Base-by-base conservation (phyloP, 2,329 filamentous ascomycete species). In the Verticillium alfalfae region DNA sequence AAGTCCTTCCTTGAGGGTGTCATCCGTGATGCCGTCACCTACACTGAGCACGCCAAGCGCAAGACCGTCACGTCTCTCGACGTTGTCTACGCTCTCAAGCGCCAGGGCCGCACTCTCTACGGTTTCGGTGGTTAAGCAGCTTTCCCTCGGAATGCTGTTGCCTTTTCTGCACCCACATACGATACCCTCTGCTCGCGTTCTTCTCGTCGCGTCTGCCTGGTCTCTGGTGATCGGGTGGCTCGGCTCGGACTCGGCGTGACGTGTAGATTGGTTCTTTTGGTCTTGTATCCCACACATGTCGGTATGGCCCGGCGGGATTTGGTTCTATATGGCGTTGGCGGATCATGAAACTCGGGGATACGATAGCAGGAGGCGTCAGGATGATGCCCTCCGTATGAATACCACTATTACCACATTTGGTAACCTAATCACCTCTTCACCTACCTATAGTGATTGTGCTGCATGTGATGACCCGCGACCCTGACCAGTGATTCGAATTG, bases 21-120 rank as follows among this genome's bases (percentile, higher is more conserved):
- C 77, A 91, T 91, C 73, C 88, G 88, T 76, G 88, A 91, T 68
- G 88, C 88, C 67, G 88, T 91, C 79, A 91, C 88, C 73, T 91
- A 91, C 82, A 91, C 88, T 61, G 88, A 91, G 81, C 88, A 91
- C 81, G 88, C 88, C 79, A 91, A 91, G 86, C 86, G 88, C 79
- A 91, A 91, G 87, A 91, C 88, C 16, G 88, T 91, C 76, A 91
- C 86, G 41, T 88, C 86, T 10, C 83, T 88, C 57, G 86, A 88
- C 69, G 86, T 88, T 26, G 86, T 88, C 76, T 88, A 88, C 69
- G 85, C 85, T 56, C 81, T 88, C 68, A 88, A 88, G 83, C 81
- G 86, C 76, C 86, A 88, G 80, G 86, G 86, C 74, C 84, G 89
- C 73, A 91, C 90, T 75, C 89, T 93, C 68, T 94, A 93, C 84